Base-by-base conservation (phyloP, 208 protist genomes). In the Leishmania tarentolae region DNA sequence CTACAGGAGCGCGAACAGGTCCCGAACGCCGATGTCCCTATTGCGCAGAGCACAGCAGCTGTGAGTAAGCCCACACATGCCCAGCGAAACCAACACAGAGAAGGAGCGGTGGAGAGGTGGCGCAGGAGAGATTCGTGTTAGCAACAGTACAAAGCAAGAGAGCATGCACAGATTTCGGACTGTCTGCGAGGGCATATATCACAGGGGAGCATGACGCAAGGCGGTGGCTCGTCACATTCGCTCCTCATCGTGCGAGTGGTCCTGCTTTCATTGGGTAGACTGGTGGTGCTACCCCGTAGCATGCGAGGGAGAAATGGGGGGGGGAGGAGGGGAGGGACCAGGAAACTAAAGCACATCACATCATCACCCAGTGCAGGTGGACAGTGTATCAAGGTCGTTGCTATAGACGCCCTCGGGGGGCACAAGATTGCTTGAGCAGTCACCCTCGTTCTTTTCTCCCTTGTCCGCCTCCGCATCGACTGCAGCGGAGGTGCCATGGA, bases 391-490 rank as follows among this genome's bases (percentile, higher is more conserved):
- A 1, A 75, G 46, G 28, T 42, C 28, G 66, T 65, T 79, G 5
- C 46, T 65, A 35, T 82, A 65, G 42, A 53, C 71, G 21, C 83
- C 79, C 9, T 75, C 82, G 19, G 84, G 53, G 3, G 84, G 69
- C 52, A 85, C 63, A 15, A 91, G 69, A 31, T 85, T 76, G 19
- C 82, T 91, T 2, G 76, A 80, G 42, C 83, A 91, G 46, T 85
- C 82, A 2, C 73, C 44, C 2, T 77, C 76, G 1, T 13, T 50
- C 56, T 59, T 47, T 42, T 37, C 52, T 0, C 21, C 50, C 37
- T 3, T 15, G 0, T 0, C 52, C 47, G 52, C n/a, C n/a, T 37
- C 59, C 9, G 44, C n/a, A 31, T 71, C 71, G 37, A 40, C 50
- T 7, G 17, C 74, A 24, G 6, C 40, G 40, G 8, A 44, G 28